These are phyloP conservation scores for Chlamydomonas sp. DNA, from an alignment of 139 green algal species.

Conservation along the genomic window DNA sequence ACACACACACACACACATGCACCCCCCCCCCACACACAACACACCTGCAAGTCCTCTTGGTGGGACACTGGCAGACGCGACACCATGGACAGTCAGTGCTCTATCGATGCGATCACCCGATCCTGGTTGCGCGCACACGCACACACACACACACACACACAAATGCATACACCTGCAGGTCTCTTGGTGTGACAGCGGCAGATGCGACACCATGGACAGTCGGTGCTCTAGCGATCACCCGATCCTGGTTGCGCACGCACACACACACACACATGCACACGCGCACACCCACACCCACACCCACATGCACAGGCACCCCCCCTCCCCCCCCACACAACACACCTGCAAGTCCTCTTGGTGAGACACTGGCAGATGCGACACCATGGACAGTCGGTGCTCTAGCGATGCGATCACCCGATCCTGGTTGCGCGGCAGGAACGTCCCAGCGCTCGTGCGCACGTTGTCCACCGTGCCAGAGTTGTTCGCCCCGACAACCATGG, in stretches of 20 bases:
- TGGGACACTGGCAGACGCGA: slow-evolving; percentile 58
- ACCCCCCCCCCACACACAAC: too few relatives aligned
- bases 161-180: slow-evolving; percentile 38
- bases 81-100: slow-evolving; percentile 67
- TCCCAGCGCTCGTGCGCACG: slow-evolving; percentile 74
- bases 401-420: slow-evolving; percentile 53
- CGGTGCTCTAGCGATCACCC: slow-evolving; percentile 61
- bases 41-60: slow-evolving; percentile 69
- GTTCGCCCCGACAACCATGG: slow-evolving; percentile 61
- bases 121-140: slow-evolving; percentile 43
- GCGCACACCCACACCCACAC: neutral
- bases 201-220: slow-evolving; percentile 63
- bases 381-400: slow-evolving; percentile 63
- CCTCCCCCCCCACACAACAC: too few relatives aligned
- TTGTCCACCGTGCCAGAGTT: slow-evolving; percentile 47
- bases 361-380: slow-evolving; percentile 57
- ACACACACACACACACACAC: neutral
- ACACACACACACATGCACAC: neutral
- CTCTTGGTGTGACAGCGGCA: slow-evolving; percentile 67
- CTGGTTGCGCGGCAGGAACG: slow-evolving; percentile 58
- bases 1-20: neutral
- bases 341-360: slow-evolving; percentile 75
- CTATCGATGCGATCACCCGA: slow-evolving; percentile 44
- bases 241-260: too few relatives aligned
- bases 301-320: too few relatives aligned